Evolutionary conservation across 768 basidiomycete genomes (phyloP).

Genomic region (Lentinula sp.): DNA sequence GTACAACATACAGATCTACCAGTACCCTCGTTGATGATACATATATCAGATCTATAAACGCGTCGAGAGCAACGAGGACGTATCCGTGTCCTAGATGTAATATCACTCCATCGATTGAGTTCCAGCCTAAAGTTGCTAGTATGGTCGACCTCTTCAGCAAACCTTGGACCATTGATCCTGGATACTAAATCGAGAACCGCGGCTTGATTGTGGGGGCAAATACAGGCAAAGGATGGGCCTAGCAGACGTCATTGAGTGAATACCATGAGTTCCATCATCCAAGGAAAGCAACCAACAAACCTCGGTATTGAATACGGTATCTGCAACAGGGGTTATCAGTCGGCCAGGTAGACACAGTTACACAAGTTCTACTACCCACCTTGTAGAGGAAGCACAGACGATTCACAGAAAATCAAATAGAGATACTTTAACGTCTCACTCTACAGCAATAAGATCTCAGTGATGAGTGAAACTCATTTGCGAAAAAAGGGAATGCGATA

Average conservation of each 20-base stretch:
- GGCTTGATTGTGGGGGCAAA: conserved; percentile 46
- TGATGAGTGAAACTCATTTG: too few relatives aligned
- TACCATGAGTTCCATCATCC: background rate
- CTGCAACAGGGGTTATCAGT: conserved; percentile 20
- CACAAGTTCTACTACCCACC: conserved; percentile 27
- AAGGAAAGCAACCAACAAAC: conserved; percentile 23
- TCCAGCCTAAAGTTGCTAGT: too few relatives aligned
- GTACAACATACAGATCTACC: too few relatives aligned
- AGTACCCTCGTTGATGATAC: too few relatives aligned
- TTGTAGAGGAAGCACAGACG: conserved; percentile 46
- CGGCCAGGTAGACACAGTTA: conserved; percentile 4
- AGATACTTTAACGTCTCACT: conserved; percentile 74
- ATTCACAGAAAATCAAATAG: conserved; percentile 65
- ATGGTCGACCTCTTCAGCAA: too few relatives aligned
- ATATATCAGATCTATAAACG: too few relatives aligned
- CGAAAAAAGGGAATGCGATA: background rate
- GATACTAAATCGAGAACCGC: conserved; percentile 21
- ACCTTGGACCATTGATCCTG: too few relatives aligned
- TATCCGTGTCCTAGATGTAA: too few relatives aligned
- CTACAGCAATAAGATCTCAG: conserved; percentile 20
- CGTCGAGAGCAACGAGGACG: too few relatives aligned
- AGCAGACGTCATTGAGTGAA: background rate
- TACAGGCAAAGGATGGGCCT: conserved; percentile 69
- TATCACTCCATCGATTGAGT: too few relatives aligned
- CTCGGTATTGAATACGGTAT: conserved; percentile 78